Percentiles rank a stretch among this genome's conserved stretches.
Evolutionary conservation across 345 rosid species (phyloP).

Genomic region (Eucalyptus viminalis): DNA sequence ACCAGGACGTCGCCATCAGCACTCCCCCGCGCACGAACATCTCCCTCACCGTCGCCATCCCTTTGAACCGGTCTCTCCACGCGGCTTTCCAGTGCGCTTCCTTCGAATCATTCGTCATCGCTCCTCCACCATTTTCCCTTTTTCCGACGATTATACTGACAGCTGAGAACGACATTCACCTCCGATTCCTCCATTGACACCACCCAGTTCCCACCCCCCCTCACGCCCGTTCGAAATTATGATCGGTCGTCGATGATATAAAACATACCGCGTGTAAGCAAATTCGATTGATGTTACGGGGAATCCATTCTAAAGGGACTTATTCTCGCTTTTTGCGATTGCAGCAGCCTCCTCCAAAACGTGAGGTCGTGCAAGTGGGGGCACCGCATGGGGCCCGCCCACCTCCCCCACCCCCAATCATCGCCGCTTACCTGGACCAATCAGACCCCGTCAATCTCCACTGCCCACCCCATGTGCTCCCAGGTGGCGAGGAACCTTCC

Average conservation of each 20-base stretch:
- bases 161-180: not conserved
- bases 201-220: not conserved
- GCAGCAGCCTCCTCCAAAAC: not conserved
- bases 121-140: not conserved
- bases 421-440: not conserved
- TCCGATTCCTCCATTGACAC: not conserved
- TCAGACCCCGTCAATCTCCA: not conserved
- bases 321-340: no score
- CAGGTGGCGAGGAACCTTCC: not conserved
- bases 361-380: not conserved
- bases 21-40: not conserved
- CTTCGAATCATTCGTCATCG: not conserved
- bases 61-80: not conserved
- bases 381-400: not conserved
- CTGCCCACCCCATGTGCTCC: not conserved
- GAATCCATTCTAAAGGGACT: not conserved
- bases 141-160: not conserved
- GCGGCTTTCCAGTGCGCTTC: not conserved
- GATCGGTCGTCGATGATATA: not conserved
- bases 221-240: not conserved
- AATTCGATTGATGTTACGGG: not conserved
- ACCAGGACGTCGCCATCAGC: not conserved
- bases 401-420: not conserved
- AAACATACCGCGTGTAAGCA: not conserved
- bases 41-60: not conserved